These are phyloP conservation scores for Rhodamnia rubescens DNA, from an alignment of 345 rosid species.

Conservation along the genomic window DNA sequence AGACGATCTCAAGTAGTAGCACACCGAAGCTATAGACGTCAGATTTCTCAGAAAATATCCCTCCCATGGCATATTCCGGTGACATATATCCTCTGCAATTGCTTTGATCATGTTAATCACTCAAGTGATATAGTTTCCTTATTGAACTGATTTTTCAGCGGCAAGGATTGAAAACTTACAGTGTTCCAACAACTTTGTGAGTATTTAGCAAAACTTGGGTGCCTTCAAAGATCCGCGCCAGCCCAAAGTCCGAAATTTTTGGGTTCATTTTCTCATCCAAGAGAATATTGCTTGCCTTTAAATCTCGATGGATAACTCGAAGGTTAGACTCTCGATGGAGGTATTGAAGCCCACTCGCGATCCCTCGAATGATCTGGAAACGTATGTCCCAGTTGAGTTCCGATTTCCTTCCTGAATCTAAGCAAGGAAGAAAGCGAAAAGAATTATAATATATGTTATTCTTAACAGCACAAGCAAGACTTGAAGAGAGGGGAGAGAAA, in stretches of 20 bases:
- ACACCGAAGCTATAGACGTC: constrained; percentile 13
- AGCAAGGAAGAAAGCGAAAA: not conserved
- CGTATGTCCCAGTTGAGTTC: constrained; percentile 20
- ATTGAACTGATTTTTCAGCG: not conserved
- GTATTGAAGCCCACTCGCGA: constrained; percentile 23
- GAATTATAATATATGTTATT: too few relatives aligned
- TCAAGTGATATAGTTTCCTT: not conserved
- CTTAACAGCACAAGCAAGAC: not conserved
- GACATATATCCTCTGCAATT: not conserved
- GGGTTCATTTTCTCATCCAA: constrained; percentile 22
- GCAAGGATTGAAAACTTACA: not conserved
- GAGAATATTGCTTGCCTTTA: constrained; percentile 19
- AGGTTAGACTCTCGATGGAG: constrained; percentile 25
- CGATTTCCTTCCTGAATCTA: constrained; percentile 6
- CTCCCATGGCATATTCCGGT: constrained; percentile 4
- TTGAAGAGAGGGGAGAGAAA: not conserved
- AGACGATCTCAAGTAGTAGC: constrained; percentile 8
- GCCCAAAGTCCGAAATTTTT: constrained; percentile 30
- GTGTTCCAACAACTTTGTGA: constrained; percentile 11
- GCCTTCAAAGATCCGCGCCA: constrained; percentile 13
- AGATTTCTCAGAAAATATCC: not conserved
- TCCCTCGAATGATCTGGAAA: constrained; percentile 12
- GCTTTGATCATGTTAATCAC: not conserved
- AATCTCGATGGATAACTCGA: constrained; percentile 24
- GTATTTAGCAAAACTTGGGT: constrained; percentile 6